phyloP scores from a whole-genome alignment of 2,329 filamentous ascomycete species.

The Aspergillus sp. region DNA sequence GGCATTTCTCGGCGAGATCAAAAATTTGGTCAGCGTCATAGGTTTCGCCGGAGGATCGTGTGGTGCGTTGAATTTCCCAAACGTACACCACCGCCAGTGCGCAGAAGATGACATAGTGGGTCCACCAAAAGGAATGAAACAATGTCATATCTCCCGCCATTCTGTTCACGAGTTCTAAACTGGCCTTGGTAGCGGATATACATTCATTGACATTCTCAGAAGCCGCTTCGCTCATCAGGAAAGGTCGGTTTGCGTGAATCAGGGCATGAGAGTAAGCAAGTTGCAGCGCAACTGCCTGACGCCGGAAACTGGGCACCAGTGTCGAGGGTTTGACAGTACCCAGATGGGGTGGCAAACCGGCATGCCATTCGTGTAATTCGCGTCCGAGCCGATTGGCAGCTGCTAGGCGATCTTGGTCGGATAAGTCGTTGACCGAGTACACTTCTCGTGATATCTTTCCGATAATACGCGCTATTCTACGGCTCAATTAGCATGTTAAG shows the following conservation, averaged over 20 bases:
- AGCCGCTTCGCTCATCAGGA: slow-evolving; percentile 19
- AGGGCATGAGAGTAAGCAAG: slow-evolving; percentile 27
- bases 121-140: slow-evolving; percentile 30
- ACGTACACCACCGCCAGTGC: slow-evolving; percentile 56
- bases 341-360: slow-evolving; percentile 23
- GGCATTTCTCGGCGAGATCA: slow-evolving; percentile 48
- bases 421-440: slow-evolving; percentile 23
- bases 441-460: slow-evolving; percentile 24
- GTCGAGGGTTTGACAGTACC: slow-evolving; percentile 25
- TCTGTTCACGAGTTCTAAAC: slow-evolving; percentile 18
- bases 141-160: slow-evolving; percentile 20
- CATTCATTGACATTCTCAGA: slow-evolving; percentile 19
- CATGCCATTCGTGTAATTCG: slow-evolving; percentile 21
- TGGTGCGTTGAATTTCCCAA: slow-evolving; percentile 43
- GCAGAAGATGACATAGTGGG: slow-evolving; percentile 47
- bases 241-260: slow-evolving; percentile 26
- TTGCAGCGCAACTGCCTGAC: slow-evolving; percentile 27
- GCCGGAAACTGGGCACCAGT: slow-evolving; percentile 24
- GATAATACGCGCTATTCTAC: slow-evolving; percentile 24
- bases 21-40: slow-evolving; percentile 25
- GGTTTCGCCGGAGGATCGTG: too few species aligned
- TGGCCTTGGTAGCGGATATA: slow-evolving; percentile 20
- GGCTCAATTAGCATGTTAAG: background rate
- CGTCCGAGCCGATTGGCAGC: slow-evolving; percentile 20
- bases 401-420: slow-evolving; percentile 19